Evolutionary conservation across 352 stramenopile genomes (phyloP), one percentile per base, ranked within the genome.

Genomic region (Phytophthora pseudosyringae): DNA sequence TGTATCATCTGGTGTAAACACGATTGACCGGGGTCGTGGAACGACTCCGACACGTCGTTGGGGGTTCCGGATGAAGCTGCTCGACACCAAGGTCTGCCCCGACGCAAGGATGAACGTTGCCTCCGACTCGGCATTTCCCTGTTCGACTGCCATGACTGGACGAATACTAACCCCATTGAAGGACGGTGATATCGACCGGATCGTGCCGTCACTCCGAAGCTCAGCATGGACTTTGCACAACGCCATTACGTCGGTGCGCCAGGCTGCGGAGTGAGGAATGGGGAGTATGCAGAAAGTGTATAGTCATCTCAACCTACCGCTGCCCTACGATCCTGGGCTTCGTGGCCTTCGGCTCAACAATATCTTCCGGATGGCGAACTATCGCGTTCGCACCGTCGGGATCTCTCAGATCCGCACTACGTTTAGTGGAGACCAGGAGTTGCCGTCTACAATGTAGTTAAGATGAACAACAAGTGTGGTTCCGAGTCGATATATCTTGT

Each of bases 21-120:
- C 49, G 59, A 47, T 64, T 75, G 48, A 60, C 67, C 15, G 56
- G 46, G 12, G 53, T 64, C 6, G 40, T 33, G 53, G 29, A 21
- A 56, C 16, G 44, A 36, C 44, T 32, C 32, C 5, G 33, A 55
- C 21, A 55, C 18, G 11, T 55, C 35, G 11, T 13, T 46, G 3
- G 49, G 25, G 12, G n/a, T 57, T 57, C 21, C 33, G 49, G 5
- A 36, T 25, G 10, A 57, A 57, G 49, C 9, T 57, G 12, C 32
- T 57, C 0, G 33, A 46, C 33, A 16, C 26, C 3, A 25, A 18
- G 33, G 13, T n/a, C 8, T 57, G 49, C 9, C 35, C 35, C 2
- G 49, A 46, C 10, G 1, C n/a, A 13, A 16, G 49, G 0, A 46
- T 57, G 49, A 46, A 46, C 33, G 35, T 57, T 15, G 49, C 46